Evolutionary conservation across 305 asterid species (phyloP).

Genomic region (Coffea humblotiana): DNA sequence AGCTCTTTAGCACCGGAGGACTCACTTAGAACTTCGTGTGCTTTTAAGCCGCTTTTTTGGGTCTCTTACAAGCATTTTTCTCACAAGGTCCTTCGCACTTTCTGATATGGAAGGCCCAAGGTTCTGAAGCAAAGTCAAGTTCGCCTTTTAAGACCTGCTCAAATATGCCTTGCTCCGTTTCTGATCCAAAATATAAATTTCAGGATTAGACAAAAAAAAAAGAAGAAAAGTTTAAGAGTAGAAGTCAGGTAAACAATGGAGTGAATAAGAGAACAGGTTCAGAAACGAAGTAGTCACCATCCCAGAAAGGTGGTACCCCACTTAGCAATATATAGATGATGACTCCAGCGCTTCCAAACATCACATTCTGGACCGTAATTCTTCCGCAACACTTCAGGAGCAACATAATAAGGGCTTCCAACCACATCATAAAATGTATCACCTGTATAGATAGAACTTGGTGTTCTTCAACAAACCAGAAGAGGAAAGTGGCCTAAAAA

Average conservation of each 20-base stretch:
- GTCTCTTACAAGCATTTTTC: conserved; percentile 71
- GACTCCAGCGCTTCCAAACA: conserved; percentile 96
- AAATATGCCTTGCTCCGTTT: conserved; percentile 78
- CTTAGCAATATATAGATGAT: conserved; percentile 77
- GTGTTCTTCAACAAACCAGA: conserved; percentile 17
- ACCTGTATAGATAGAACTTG: conserved; percentile 36
- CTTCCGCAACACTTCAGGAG: conserved; percentile 82
- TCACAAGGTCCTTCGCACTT: conserved; percentile 74
- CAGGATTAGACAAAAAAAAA: conserved; percentile 10
- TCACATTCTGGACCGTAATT: conserved; percentile 83
- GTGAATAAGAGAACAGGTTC: not conserved
- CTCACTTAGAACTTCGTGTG: conserved; percentile 84
- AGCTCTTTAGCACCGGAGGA: conserved; percentile 18
- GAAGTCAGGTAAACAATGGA: conserved; percentile 1
- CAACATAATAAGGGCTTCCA: conserved; percentile 92
- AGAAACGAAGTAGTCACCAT: conserved; percentile 42
- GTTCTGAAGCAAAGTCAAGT: conserved; percentile 77
- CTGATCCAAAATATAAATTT: conserved; percentile 36
- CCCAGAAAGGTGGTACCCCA: conserved; percentile 96
- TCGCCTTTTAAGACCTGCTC: conserved; percentile 78
- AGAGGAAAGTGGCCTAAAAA: not conserved
- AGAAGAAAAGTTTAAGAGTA: conserved; percentile 2
- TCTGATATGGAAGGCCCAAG: conserved; percentile 88
- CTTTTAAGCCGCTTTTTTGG: conserved; percentile 64
- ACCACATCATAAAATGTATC: conserved; percentile 73